These are phyloP conservation scores for Penicillium corylophilum DNA, from an alignment of 2,329 filamentous ascomycete genomes.

Conservation along the genomic window DNA sequence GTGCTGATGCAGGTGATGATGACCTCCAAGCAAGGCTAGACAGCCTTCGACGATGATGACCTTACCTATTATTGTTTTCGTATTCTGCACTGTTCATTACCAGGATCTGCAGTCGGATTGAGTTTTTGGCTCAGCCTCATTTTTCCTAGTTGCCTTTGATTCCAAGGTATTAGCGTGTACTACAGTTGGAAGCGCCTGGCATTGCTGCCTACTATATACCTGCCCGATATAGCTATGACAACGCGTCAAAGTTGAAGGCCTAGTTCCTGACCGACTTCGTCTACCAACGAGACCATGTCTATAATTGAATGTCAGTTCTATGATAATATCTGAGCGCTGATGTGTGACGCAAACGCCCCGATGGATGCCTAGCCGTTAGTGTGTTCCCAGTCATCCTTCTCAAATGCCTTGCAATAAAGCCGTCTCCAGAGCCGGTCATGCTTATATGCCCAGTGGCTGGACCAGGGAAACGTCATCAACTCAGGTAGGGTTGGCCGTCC, in stretches of 20 bases:
- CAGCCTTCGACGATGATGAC: conserved; percentile 64
- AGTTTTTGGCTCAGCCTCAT: conserved; percentile 2
- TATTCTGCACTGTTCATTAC: conserved; percentile 5
- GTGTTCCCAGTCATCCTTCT: neutral
- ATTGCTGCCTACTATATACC: conserved; percentile 1
- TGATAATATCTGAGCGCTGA: too few species aligned
- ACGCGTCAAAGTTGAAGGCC: neutral
- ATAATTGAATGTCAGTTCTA: neutral
- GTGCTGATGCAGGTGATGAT: conserved; percentile 67
- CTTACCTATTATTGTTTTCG: conserved; percentile 1
- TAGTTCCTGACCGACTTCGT: neutral
- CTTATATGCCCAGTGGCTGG: conserved; percentile 16
- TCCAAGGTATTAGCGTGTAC: conserved; percentile 3
- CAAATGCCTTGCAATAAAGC: conserved; percentile 8
- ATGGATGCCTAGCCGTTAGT: too few species aligned
- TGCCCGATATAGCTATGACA: neutral
- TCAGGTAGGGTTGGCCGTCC: conserved; percentile 25
- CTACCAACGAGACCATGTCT: neutral
- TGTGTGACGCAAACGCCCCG: too few species aligned
- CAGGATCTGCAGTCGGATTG: neutral
- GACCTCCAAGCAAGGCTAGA: conserved; percentile 92
- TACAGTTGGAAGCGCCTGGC: neutral
- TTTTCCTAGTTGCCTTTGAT: neutral
- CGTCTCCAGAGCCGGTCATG: conserved; percentile 8
- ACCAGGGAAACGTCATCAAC: conserved; percentile 29